Percentiles rank a stretch among this genome's conserved stretches.
phyloP scores from a whole-genome alignment of 2,329 filamentous ascomycete species.

The Aspergillus sp. region DNA sequence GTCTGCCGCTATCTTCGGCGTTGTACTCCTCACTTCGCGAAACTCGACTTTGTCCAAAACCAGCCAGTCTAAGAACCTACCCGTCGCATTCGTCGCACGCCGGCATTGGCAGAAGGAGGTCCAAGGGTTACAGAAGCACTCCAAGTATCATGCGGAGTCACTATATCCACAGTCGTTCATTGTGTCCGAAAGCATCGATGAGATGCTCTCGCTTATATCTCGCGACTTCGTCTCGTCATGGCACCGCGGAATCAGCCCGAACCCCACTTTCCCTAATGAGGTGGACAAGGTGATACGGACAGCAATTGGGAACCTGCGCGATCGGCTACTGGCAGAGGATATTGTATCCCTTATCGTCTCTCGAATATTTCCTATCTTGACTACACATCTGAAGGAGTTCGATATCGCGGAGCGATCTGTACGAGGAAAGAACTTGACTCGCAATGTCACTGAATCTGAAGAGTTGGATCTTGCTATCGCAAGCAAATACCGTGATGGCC shows the following conservation, averaged over 20 bases:
- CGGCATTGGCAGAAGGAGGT: constrained; percentile 70
- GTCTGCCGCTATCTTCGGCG: constrained; percentile 54
- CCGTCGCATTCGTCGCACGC: constrained; percentile 60
- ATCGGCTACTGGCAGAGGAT: constrained; percentile 73
- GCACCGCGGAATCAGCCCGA: constrained; percentile 83
- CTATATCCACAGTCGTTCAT: constrained; percentile 74
- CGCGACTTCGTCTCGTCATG: constrained; percentile 85
- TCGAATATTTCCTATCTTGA: constrained; percentile 82
- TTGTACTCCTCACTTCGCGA: constrained; percentile 60
- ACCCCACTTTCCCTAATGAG: constrained; percentile 77
- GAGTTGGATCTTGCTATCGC: constrained; percentile 95
- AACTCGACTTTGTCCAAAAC: constrained; percentile 35
- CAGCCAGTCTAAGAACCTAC: constrained; percentile 45
- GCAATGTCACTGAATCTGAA: constrained; percentile 90
- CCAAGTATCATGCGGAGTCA: constrained; percentile 65
- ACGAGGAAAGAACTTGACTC: constrained; percentile 81
- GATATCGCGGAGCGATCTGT: constrained; percentile 86
- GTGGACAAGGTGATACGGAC: constrained; percentile 77
- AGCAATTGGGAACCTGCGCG: constrained; percentile 69
- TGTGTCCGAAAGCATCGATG: constrained; percentile 78
- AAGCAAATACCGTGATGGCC: constrained; percentile 86
- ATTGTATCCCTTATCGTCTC: constrained; percentile 80
- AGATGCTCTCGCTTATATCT: constrained; percentile 71
- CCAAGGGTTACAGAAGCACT: constrained; percentile 62
- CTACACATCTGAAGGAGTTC: constrained; percentile 84